Evolutionary conservation across 331 rosid genomes (phyloP).

Genomic region (Cucumis variabilis): DNA sequence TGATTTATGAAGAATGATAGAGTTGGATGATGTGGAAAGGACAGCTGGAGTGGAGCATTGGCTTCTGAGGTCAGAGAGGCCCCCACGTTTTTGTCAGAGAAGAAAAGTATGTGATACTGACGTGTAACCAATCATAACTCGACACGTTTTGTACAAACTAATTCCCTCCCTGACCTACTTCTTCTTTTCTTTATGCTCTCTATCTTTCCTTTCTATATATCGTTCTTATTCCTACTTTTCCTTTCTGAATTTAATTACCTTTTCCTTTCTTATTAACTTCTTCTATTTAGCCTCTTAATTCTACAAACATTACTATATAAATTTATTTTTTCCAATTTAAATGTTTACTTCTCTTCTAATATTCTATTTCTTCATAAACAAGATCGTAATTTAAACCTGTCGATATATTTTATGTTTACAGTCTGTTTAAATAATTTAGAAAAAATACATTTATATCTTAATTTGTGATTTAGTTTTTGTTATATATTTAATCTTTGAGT

Average conservation of each 20-base stretch:
- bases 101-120: neutral
- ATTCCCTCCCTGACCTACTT: neutral
- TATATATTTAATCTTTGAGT: too few species aligned
- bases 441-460: too few species aligned
- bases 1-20: neutral
- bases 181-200: neutral
- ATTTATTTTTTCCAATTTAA: too few species aligned
- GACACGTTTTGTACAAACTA: constrained; percentile 15
- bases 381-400: too few species aligned
- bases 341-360: too few species aligned
- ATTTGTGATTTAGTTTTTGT: too few species aligned
- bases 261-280: too few species aligned
- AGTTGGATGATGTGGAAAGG: constrained; percentile 11
- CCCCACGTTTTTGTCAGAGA: neutral
- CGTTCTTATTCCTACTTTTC: neutral
- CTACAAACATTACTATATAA: too few species aligned
- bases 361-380: too few species aligned
- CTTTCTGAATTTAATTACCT: neutral
- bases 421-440: too few species aligned
- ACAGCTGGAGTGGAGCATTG: constrained; percentile 29
- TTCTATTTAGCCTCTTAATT: too few species aligned
- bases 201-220: neutral
- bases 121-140: neutral
- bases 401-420: too few species aligned
- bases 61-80: neutral